These are phyloP conservation scores for Ceriops zippeliana DNA, from an alignment of 345 rosid species.

Conservation along the genomic window DNA sequence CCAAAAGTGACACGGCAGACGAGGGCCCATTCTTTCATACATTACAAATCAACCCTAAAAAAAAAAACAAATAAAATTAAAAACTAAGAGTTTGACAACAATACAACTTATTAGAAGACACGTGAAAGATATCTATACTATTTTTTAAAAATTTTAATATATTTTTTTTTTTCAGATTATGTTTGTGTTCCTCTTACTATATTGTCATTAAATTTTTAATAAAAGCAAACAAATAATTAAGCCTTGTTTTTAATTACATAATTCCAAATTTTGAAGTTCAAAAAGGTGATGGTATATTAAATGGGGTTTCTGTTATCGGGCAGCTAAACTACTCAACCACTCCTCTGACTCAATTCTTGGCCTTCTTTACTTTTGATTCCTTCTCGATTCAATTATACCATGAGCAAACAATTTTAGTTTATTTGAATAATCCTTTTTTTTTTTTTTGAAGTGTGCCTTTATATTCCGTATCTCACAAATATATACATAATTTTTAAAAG, in stretches of 20 bases:
- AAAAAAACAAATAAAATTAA: too few relatives aligned
- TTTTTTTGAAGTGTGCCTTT: too few relatives aligned
- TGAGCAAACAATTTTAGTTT: slow-evolving; percentile 7
- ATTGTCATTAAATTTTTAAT: not conserved
- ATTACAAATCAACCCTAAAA: slow-evolving; percentile 1
- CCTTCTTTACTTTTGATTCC: slow-evolving; percentile 56
- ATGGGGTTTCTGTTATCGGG: slow-evolving; percentile 35
- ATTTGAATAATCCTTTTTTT: too few relatives aligned
- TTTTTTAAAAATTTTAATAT: not conserved
- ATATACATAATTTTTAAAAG: not conserved
- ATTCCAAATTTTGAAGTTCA: not conserved
- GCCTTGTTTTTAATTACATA: not conserved
- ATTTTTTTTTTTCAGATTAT: too few relatives aligned
- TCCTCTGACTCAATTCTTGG: slow-evolving; percentile 70
- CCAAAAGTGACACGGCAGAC: slow-evolving; percentile 51
- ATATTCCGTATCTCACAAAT: too few relatives aligned
- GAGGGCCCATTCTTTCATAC: slow-evolving; percentile 37
- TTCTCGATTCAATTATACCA: slow-evolving; percentile 44
- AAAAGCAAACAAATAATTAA: not conserved
- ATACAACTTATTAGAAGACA: too few relatives aligned
- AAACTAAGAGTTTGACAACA: too few relatives aligned
- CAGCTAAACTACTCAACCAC: slow-evolving; percentile 76
- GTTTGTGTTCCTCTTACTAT: not conserved
- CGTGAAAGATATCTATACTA: not conserved
- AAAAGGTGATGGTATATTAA: slow-evolving; percentile 34